Conservation (phyloP, 768 basidiomycete genomes). For the Tricholoma saponaceum region DNA sequence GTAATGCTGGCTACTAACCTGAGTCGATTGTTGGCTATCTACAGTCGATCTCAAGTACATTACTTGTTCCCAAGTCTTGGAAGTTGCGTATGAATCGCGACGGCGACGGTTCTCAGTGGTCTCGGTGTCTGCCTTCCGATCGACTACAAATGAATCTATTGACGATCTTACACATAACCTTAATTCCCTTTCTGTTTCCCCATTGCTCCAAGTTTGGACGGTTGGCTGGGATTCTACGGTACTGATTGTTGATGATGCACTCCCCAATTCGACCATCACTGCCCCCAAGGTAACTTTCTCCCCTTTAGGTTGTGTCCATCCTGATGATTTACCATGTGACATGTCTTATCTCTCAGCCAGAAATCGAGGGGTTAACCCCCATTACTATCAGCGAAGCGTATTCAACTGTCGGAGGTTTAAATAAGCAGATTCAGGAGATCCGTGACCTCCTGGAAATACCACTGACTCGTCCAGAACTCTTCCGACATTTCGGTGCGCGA, state of each 20-base stretch:
- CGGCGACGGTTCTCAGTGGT: slow-evolving; percentile 53
- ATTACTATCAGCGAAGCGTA: slow-evolving; percentile 56
- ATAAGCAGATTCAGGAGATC: slow-evolving; percentile 83
- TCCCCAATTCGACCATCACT: slow-evolving; percentile 13
- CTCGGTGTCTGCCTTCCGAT: slow-evolving; percentile 33
- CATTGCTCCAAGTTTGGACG: slow-evolving; percentile 47
- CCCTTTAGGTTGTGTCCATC: not conserved
- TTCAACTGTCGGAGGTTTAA: slow-evolving; percentile 80
- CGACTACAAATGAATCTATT: slow-evolving; percentile 14
- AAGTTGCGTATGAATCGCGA: slow-evolving; percentile 60
- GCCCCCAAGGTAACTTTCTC: slow-evolving; percentile 31
- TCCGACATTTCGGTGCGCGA: slow-evolving; percentile 64
- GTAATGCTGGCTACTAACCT: not conserved
- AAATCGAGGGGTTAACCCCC: slow-evolving; percentile 45
- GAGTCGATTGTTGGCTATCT: slow-evolving; percentile 9
- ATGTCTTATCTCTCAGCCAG: slow-evolving; percentile 28
- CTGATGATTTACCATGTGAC: slow-evolving; percentile 15
- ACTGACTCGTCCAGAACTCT: slow-evolving; percentile 76
- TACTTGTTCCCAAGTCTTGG: slow-evolving; percentile 53
- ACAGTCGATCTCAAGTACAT: slow-evolving; percentile 76
- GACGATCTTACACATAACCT: slow-evolving; percentile 38
- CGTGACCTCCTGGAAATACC: slow-evolving; percentile 85
- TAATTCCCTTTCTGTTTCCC: slow-evolving; percentile 38
- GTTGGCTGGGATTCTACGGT: slow-evolving; percentile 69
- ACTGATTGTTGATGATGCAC: slow-evolving; percentile 32